These are phyloP conservation scores for Colletotrichum sp. DNA, from an alignment of 2,329 filamentous ascomycete genomes.

Conservation along the genomic window DNA sequence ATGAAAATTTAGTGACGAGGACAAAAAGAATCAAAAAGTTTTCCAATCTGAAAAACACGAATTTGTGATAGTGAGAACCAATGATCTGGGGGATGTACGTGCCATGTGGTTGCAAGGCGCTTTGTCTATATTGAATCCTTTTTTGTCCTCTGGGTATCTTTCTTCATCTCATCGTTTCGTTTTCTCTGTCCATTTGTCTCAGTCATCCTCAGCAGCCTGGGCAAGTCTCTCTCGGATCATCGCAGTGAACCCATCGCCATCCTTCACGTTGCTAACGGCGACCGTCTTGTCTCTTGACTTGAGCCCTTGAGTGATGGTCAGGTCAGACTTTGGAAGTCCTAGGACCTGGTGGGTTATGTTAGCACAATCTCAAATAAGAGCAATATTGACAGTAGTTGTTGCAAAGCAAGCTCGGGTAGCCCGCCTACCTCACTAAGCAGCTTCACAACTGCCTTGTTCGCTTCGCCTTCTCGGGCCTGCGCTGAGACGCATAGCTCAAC, in stretches of 20 bases:
- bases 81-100: background rate
- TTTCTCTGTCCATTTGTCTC: background rate
- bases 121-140: background rate
- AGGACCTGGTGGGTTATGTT: conserved; percentile 52
- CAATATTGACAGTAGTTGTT: background rate
- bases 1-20: background rate
- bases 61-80: background rate
- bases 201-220: background rate
- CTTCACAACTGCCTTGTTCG: conserved; percentile 69
- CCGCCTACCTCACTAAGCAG: conserved; percentile 62
- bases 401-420: background rate
- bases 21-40: background rate
- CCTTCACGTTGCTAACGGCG: conserved; percentile 38
- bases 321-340: conserved; percentile 65
- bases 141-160: background rate
- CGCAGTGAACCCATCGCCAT: conserved; percentile 32
- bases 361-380: background rate
- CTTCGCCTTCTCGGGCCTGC: conserved; percentile 69
- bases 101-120: background rate
- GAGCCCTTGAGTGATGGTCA: conserved; percentile 65
- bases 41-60: background rate
- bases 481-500: conserved; percentile 72
- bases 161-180: background rate
- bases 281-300: conserved; percentile 71
- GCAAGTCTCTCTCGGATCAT: conserved; percentile 25